Percentiles rank a stretch among this genome's conserved stretches.
Conservation (phyloP, 192 early-diverging fungal genomes). For the Umbelopsis sp. region DNA sequence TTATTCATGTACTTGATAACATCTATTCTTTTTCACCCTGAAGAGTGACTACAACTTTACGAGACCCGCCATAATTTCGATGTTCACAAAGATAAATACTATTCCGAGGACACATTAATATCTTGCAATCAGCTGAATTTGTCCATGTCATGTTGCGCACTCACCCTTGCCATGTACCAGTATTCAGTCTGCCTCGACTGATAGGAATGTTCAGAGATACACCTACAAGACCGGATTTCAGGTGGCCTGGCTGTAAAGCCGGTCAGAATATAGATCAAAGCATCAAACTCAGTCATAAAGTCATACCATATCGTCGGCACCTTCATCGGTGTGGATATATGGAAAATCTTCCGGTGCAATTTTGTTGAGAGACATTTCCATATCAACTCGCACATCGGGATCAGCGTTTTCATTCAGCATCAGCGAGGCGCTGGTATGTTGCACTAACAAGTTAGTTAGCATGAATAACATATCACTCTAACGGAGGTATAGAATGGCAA, state of each 20-base stretch:
- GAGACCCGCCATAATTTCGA: slow-evolving; percentile 55
- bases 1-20: background rate
- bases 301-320: slow-evolving; percentile 83
- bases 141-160: background rate
- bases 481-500: background rate
- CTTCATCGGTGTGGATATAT: slow-evolving; percentile 85
- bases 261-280: background rate
- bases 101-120: background rate
- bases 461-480: background rate
- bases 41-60: slow-evolving; percentile 73
- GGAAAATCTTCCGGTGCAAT: slow-evolving; percentile 79
- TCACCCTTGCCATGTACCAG: slow-evolving; percentile 88
- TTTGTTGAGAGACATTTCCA: slow-evolving; percentile 85
- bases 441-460: slow-evolving; percentile 48
- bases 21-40: slow-evolving; percentile 68
- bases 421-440: slow-evolving; percentile 90
- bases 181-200: slow-evolving; percentile 70
- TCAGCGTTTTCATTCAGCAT: slow-evolving; percentile 90
- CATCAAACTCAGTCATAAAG: background rate
- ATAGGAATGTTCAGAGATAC: slow-evolving; percentile 88
- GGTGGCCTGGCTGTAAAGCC: slow-evolving; percentile 70
- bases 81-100: slow-evolving; percentile 81
- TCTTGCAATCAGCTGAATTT: background rate
- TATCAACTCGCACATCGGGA: slow-evolving; percentile 72
- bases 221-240: slow-evolving; percentile 84